Evolutionary conservation across 1,284 basidiomycete genomes (phyloP), one percentile per base, ranked within the genome.

Genomic region (Ustilago curta): DNA sequence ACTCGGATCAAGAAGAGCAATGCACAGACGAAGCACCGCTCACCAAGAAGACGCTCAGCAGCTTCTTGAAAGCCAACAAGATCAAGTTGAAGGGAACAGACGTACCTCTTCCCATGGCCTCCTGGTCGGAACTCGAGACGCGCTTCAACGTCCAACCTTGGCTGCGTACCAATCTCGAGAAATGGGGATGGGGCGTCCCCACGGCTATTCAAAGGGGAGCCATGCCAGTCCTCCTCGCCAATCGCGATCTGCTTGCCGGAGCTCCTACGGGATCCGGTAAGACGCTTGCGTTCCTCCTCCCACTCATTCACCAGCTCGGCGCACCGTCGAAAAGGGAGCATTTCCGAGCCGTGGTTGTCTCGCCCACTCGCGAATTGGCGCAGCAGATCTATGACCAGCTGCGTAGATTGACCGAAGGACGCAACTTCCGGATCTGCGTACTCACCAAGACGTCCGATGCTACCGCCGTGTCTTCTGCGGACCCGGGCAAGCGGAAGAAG

Each of bases 61-160:
- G 58, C 9, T 83, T 81, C 37, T 66, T 83, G 45, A 79, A 81
- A 29, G 37, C 32, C 27, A 70, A 83, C 59, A 77, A 80, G 51
- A 82, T 87, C 76, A 85, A 85, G 49, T 61, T 83, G 31, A 83
- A 79, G 1, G 86, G 86, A 3, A 83, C 83, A 25, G 86, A 87
- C 51, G 77, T 84, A 9, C 85, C 86, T 2, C 68, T 82, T n/a
- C 85, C 85, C 19, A 72, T 86, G 57, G 49, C 78, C 0, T 81
- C 84, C 1, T 82, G 85, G 78, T 52, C 68, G 7, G 83, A 84
- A 43, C 76, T 86, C 21, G 68, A 78, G 12, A 19, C 57, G 2
- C 66, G 79, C 1, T 83, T 77, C 67, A 19, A 54, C 47, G 66
- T 78, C 8, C 61, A 52, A n/a, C 59, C 70, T 8, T 79, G 77